These are phyloP conservation scores for Ottelia alismoides DNA, from an alignment of 106 monocot species.

Conservation along the genomic window DNA sequence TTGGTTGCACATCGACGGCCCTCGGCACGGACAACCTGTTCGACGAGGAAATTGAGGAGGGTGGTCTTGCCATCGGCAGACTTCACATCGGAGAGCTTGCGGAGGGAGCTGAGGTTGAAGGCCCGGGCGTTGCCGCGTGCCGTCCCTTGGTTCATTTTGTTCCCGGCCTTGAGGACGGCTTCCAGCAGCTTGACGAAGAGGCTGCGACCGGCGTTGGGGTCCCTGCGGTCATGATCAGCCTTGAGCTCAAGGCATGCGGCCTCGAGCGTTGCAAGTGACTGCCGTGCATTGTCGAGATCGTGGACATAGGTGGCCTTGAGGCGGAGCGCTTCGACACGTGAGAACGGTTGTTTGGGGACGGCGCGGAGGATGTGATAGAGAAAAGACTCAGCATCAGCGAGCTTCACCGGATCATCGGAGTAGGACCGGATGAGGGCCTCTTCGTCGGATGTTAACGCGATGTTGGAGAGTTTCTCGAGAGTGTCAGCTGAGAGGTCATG, in stretches of 20 bases:
- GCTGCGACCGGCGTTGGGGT: too few relatives aligned
- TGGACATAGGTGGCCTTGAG: too few relatives aligned
- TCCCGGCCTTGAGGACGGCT: slow-evolving; percentile 80
- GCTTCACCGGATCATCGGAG: slow-evolving; percentile 33
- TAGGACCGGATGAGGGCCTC: slow-evolving; percentile 25
- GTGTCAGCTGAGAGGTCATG: slow-evolving; percentile 31
- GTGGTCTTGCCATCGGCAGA: slow-evolving; percentile 81
- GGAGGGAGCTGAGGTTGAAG: slow-evolving; percentile 62
- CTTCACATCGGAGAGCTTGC: slow-evolving; percentile 85
- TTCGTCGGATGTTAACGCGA: slow-evolving; percentile 32
- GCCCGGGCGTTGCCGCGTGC: slow-evolving; percentile 77
- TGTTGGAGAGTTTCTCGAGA: slow-evolving; percentile 56
- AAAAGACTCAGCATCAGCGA: slow-evolving; percentile 79
- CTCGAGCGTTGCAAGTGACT: slow-evolving; percentile 36
- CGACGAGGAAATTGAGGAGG: slow-evolving; percentile 76
- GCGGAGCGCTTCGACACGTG: slow-evolving; percentile 33
- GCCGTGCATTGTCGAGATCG: too few relatives aligned
- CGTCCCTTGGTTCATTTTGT: slow-evolving; percentile 90
- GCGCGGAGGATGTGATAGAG: slow-evolving; percentile 56
- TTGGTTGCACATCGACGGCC: slow-evolving; percentile 54
- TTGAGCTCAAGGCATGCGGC: slow-evolving; percentile 62
- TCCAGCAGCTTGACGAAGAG: slow-evolving; percentile 78
- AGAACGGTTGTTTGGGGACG: slow-evolving; percentile 53
- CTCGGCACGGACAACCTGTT: slow-evolving; percentile 67
- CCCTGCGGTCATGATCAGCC: too few relatives aligned